Base-by-base conservation (phyloP, 73 alveolate species). In the Paramecium sonneborni region DNA sequence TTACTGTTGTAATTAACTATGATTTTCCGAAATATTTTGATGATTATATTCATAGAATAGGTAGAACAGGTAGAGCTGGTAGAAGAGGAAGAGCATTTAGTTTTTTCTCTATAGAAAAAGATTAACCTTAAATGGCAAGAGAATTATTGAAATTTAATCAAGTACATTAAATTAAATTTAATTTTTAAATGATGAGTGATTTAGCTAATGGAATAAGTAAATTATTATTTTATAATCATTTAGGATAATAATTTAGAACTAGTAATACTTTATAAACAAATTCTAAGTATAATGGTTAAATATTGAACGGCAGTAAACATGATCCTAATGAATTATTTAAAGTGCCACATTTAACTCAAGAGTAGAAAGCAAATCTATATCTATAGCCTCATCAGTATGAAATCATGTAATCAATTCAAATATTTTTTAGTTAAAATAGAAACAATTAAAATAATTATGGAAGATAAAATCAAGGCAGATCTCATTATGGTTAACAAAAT, bases 21-120 rank as follows among this genome's bases (percentile, higher is more conserved):
- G 99, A 97, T 82, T 88, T 97, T 93, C 99, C 99, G 24, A 86
- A 74, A 74, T 95, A 94, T 76, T 93, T 95, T 18, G 98, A 97
- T 93, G 99, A 97, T 88, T 97, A 97, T 93, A 94, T 97, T 41
- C 99, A 97, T 85, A 92, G 99, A 87, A 96, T 97, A 4, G 99
- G 99, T 6, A 95, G 99, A 87, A 97, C 99, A 2, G 99, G 97
- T 1, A 92, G 99, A 82, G 99, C 99, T 1, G 99, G 99, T 7
- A 92, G 95, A 55, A 69, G 38, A n/a, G 99, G 99, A 23, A 26
- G 39, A 28, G 95, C 98, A 1, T 89, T 62, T 55, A 55, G 96
- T 12, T 86, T 96, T 24, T 93, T 96, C 10, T 20, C 69, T 11
- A 18, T 23, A 14, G 90, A 46, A 5, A 46, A 24, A 43, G 90